Percentiles rank a stretch among this genome's conserved stretches.
These are phyloP conservation scores for Neurospora sp. DNA, from an alignment of 495 filamentous ascomycete species.

Conservation along the genomic window DNA sequence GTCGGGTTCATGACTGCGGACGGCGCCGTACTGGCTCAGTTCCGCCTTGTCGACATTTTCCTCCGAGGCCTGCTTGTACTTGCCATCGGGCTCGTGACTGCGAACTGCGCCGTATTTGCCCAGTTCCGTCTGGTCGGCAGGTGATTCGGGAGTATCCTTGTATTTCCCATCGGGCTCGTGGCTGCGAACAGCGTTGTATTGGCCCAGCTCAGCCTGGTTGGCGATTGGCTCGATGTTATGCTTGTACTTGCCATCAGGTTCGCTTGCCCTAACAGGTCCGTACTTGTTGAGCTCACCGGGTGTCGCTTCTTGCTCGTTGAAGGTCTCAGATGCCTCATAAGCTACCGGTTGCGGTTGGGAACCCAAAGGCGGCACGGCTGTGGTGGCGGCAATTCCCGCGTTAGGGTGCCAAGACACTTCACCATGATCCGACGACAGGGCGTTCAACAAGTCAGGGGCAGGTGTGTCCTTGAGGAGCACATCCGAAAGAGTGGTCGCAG, in stretches of 20 bases:
- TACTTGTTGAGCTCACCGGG: constrained; percentile 5
- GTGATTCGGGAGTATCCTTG: neutral
- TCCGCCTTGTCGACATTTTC: neutral
- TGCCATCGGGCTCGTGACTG: neutral
- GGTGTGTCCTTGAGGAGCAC: constrained; percentile 8
- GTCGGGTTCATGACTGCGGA: neutral
- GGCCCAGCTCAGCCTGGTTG: neutral
- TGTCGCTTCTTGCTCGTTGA: neutral
- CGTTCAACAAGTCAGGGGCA: constrained; percentile 1
- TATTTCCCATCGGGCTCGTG: constrained; percentile 1
- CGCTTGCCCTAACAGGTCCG: constrained; percentile 1
- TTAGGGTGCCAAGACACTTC: constrained; percentile 17
- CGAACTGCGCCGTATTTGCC: constrained; percentile 2
- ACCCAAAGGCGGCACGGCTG: neutral
- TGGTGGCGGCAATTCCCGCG: constrained; percentile 5
- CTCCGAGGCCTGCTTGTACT: neutral
- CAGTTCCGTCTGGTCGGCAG: neutral
- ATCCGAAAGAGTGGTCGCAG: neutral
- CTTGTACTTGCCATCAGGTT: constrained; percentile 19
- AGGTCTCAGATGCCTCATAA: neutral
- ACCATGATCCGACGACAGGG: constrained; percentile 6
- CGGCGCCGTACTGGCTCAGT: neutral
- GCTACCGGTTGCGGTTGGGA: neutral
- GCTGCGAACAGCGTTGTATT: constrained; percentile 5
- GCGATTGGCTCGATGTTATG: neutral